Base-by-base conservation (phyloP, 208 protist species). In the Acanthamoeba lenticulata region DNA sequence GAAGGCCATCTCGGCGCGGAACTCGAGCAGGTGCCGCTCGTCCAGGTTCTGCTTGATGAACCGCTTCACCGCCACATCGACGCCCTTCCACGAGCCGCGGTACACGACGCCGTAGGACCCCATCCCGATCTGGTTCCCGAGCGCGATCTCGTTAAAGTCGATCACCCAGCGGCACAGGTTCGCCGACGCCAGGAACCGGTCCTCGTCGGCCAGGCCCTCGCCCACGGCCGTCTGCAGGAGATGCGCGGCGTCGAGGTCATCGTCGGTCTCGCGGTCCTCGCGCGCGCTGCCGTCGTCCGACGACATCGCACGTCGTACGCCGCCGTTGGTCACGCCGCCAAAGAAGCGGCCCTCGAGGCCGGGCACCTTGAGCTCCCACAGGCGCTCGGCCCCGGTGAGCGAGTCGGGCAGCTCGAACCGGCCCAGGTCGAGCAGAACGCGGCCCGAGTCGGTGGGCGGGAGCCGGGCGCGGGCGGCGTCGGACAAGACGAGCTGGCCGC, bases 41-140 rank as follows among this genome's bases (percentile, higher is more conserved):
- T 93, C 88, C n/a, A 93, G 88, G 40, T 69, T 49, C 88, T 93
- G 88, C 60, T 77, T 69, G 17, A 79, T 79, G 88, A 93, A 77
- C 27, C 47, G 5, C 88, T 93, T 93, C 36, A 93, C 88, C 40
- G 88, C 88, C 49, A 93, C 88, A 17, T 93, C 88, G 1, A 93
- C 44, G 7, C 88, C 88, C 65, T 77, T 69, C 60, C 88, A 93
- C 44, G 2, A 5, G 19, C 88, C 88, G 40, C 52, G 40, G 65
- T 79, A 93, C 27, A 93, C 88, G 0, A 79, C 57, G 6, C 88
- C 88, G 88, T 79, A 93, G 24, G 42, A 81, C 5, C 88, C 88
- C 60, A 69, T 57, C 19, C 88, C 88, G 17, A 93, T 55, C 72
- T 83, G 72, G 0, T 90, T 90, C 45, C 55, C 83, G 5, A 65